A percentile compares a stretch with the other conserved stretches of the same genome.
Evolutionary conservation across 805 yeast species (phyloP).

Genomic region (Candida vaughaniae): DNA sequence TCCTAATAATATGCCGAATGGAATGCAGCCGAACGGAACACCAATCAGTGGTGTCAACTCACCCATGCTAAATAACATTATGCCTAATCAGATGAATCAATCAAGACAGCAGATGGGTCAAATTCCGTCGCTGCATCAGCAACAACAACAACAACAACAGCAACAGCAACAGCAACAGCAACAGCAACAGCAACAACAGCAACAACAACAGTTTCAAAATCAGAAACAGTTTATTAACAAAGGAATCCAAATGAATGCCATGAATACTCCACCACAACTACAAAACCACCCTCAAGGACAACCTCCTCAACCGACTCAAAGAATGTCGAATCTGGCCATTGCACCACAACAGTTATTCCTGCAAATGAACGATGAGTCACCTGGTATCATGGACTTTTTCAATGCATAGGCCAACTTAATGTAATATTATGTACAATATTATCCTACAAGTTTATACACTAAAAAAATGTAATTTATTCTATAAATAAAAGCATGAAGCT

Average conservation of each 20-base stretch:
- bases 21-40: background rate
- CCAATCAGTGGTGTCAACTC: constrained; percentile 3
- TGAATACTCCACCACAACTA: constrained; percentile 11
- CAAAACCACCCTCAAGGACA: constrained; percentile 7
- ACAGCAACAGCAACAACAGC: constrained; percentile 8
- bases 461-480: background rate
- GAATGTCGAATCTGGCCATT: constrained; percentile 13
- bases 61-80: constrained; percentile 6
- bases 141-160: constrained; percentile 13
- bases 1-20: background rate
- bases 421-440: constrained; percentile 3
- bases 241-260: constrained; percentile 5
- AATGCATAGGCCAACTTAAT: constrained; percentile 9
- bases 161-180: constrained; percentile 12
- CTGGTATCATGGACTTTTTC: constrained; percentile 29
- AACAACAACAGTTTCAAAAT: constrained; percentile 4
- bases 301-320: constrained; percentile 33
- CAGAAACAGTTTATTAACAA: constrained; percentile 4
- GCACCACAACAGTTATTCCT: constrained; percentile 42
- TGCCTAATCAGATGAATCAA: constrained; percentile 8
- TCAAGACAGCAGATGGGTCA: constrained; percentile 4
- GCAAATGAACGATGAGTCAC: constrained; percentile 18
- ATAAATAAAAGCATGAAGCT: too few species aligned
- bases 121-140: constrained; percentile 6
- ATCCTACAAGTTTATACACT: background rate